These are phyloP conservation scores for Endocalyx cinctus DNA, from an alignment of 2,329 filamentous ascomycete genomes.

Conservation along the genomic window DNA sequence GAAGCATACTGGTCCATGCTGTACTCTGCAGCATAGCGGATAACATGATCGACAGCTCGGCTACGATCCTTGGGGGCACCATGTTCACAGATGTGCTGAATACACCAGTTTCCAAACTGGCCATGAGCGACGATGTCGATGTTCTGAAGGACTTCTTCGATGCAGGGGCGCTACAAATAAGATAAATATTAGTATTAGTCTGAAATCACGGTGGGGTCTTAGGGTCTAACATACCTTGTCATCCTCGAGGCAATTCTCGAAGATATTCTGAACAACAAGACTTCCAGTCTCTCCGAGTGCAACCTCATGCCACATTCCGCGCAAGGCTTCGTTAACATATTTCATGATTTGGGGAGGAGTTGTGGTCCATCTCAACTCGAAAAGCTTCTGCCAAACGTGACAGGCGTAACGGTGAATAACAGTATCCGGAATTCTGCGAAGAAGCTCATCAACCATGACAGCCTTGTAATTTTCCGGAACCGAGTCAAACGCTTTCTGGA, in stretches of 20 bases:
- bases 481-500: slow-evolving; percentile 97
- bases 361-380: slow-evolving; percentile 93
- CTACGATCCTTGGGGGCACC: slow-evolving; percentile 86
- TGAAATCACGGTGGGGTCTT: not conserved
- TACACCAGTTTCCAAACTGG: slow-evolving; percentile 99
- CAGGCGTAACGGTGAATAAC: slow-evolving; percentile 98
- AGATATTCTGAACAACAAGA: slow-evolving; percentile 98
- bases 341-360: slow-evolving; percentile 97
- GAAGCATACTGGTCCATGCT: slow-evolving; percentile 99
- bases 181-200: slow-evolving; percentile 12
- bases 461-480: slow-evolving; percentile 97
- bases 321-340: slow-evolving; percentile 91
- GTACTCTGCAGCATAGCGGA: slow-evolving; percentile 89
- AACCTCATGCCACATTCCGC: slow-evolving; percentile 98
- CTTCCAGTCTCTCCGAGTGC: slow-evolving; percentile 96
- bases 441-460: slow-evolving; percentile 96
- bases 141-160: slow-evolving; percentile 90
- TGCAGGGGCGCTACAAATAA: slow-evolving; percentile 75
- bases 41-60: slow-evolving; percentile 91
- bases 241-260: slow-evolving; percentile 97
- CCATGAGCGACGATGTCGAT: slow-evolving; percentile 96
- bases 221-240: slow-evolving; percentile 68
- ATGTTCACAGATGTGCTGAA: slow-evolving; percentile 98
- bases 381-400: slow-evolving; percentile 99
- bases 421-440: slow-evolving; percentile 92